Percentiles rank a stretch among this genome's conserved stretches.
Conservation (phyloP, 108 stramenopile species). For the Pseudonitzschia multiseries region DNA sequence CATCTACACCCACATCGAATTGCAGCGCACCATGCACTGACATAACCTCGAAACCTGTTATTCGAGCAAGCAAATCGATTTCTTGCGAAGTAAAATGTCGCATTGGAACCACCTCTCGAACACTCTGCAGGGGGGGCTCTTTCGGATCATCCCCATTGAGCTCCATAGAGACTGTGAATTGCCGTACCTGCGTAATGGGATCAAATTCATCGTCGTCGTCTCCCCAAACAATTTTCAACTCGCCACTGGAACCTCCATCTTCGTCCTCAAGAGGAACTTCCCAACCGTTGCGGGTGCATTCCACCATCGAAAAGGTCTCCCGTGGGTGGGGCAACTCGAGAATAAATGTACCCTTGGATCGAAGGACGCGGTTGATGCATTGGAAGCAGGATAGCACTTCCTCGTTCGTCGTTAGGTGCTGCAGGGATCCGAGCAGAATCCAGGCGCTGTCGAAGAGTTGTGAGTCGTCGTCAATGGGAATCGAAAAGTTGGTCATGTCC, state of each 20-base stretch:
- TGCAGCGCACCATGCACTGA: constrained; percentile 74
- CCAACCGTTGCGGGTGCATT: constrained; percentile 79
- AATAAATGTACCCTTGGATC: constrained; percentile 58
- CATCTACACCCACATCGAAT: constrained; percentile 65
- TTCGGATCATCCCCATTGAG: constrained; percentile 33
- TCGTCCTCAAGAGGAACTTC: constrained; percentile 70
- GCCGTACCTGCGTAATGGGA: constrained; percentile 72
- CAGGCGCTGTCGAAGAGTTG: constrained; percentile 67
- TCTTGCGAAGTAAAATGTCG: constrained; percentile 84
- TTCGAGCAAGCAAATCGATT: constrained; percentile 64
- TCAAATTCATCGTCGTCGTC: constrained; percentile 83
- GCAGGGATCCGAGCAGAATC: constrained; percentile 77
- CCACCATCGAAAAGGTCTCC: constrained; percentile 79
- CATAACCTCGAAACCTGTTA: constrained; percentile 61
- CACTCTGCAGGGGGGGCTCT: background rate
- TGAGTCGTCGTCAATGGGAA: background rate
- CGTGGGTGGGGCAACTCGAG: constrained; percentile 83
- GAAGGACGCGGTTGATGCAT: constrained; percentile 39
- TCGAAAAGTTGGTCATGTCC: constrained; percentile 63
- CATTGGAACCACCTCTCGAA: constrained; percentile 76
- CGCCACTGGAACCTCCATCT: constrained; percentile 62
- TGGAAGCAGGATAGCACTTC: constrained; percentile 68
- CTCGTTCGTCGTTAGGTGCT: constrained; percentile 76
- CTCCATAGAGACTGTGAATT: constrained; percentile 74
- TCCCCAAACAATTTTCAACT: constrained; percentile 79